Base-by-base conservation (phyloP, 2,329 filamentous ascomycete genomes). In the Colletotrichum endophyticum region DNA sequence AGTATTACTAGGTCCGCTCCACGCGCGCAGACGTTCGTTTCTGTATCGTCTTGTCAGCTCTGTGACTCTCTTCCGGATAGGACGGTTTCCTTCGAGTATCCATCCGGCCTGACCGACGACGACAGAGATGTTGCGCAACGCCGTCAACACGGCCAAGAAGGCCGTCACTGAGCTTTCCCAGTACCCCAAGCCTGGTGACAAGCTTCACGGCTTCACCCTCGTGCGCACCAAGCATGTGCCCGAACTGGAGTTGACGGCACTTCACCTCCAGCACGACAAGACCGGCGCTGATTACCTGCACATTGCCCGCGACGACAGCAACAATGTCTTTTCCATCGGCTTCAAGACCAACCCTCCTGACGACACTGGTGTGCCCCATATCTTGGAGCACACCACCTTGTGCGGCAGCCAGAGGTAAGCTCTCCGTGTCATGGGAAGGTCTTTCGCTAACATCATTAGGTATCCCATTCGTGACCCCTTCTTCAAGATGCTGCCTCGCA, bases 261-360 rank as follows among this genome's bases (percentile, higher is more conserved):
- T 99, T 70, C 95, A 98, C 78, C 91, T 99, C 78, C 93, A 95
- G 82, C 97, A 99, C 84, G 95, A 99, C 87, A 96, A 96, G 88
- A 99, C 97, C 0, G 95, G 96, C 76, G 97, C 97, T 78, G 95
- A 99, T 80, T 98, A 99, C 83, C 90, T 99, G 63, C 97, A 99
- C 86, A 94, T 99, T 81, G 96, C 96, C 19, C 91, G 96, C 80
- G 96, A 99, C 74, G 97, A 99, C 83, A 94, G 94, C 88, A 99
- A 99, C 88, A 99, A 99, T 95, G 97, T 99, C 83, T 99, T 99
- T 87, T 98, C 96, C 49, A 98, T 99, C 82, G 97, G 96, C 69
- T 99, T 99, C 92, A 98, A 98, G 91, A 99, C 97, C 28, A 99
- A 99, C 84, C 97, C 97, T 22, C 96, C 96, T 11, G 96, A 99